Evolutionary conservation across 805 yeast genomes (phyloP), one percentile per base, ranked within the genome.

Genomic region (Cyberlindnera xishuangbannaensis): DNA sequence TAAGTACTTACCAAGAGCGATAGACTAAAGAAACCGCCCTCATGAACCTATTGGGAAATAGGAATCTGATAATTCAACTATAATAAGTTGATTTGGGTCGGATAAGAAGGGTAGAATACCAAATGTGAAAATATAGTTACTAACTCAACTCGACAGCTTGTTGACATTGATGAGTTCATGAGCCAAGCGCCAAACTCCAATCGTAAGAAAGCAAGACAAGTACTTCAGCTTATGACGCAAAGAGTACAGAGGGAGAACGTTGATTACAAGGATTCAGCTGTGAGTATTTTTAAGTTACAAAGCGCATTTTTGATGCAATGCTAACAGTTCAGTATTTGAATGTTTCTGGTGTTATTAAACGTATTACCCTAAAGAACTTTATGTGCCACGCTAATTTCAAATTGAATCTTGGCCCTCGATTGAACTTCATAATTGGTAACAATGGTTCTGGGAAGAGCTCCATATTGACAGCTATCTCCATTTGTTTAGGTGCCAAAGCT

Each of bases 381-480:
- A 86, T 86, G 95, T 86, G 95, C 44, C 98, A 92, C 53, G 80
- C 76, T 29, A 74, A 83, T 35, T 84, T 92, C 49, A 77, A 76
- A 36, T 59, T 92, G 7, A 71, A 69, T 4, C 67, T 88, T 20
- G 92, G 92, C 2, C 87, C 90, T 1, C 74, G 78, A 34, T 67
- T 88, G 45, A 88, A 88, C 55, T 83, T 88, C 51, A 84, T 88
- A 36, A 80, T 84, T 25, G 97, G 97, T 15, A 68, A 81, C 36
- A 88, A 88, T 51, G 97, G 97, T 3, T 77, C 88, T 24, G 97
- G 97, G 19, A 88, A 88, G 52, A 74, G 85, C 52, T 95, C 97
- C 1, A 71, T 88, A 14, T 61, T 88, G 38, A 86, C 96, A 0
- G 96, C 95, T 1, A 76, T 88, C 2, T 76, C 88, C 7, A 79